phyloP scores from a whole-genome alignment of 2,329 filamentous ascomycete species.

The Hysterium pulicare region DNA sequence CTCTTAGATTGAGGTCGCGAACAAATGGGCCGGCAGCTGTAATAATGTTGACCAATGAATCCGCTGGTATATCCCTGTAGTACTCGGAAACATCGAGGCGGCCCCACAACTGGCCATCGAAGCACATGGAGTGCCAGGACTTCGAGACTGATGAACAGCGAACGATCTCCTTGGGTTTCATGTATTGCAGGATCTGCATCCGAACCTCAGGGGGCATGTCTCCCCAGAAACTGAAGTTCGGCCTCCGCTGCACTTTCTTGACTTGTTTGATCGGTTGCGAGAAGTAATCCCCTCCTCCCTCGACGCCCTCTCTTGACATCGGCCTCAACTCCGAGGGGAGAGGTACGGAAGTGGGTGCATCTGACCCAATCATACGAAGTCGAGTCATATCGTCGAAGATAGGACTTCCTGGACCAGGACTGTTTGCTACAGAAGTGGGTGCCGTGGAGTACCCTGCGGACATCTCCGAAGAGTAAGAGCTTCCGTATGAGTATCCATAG shows the following conservation, averaged over 20 bases:
- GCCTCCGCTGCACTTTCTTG: conserved; percentile 34
- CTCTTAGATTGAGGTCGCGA: conserved; percentile 82
- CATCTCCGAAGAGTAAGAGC: conserved; percentile 55
- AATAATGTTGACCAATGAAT: conserved; percentile 81
- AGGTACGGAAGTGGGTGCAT: conserved; percentile 54
- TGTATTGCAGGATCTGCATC: conserved; percentile 70
- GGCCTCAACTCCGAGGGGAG: conserved; percentile 63
- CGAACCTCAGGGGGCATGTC: conserved; percentile 79
- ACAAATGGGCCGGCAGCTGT: conserved; percentile 83
- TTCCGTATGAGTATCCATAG: conserved; percentile 53
- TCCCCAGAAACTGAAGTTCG: conserved; percentile 68
- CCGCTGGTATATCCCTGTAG: conserved; percentile 80
- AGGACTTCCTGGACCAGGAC: conserved; percentile 45
- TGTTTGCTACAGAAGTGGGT: conserved; percentile 51
- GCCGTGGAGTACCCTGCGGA: conserved; percentile 55
- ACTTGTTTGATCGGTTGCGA: conserved; percentile 35
- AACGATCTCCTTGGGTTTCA: conserved; percentile 78
- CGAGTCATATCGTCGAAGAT: conserved; percentile 53
- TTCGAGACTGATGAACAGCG: conserved; percentile 73
- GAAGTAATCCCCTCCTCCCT: conserved; percentile 47
- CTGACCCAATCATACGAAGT: conserved; percentile 53
- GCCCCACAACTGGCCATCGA: conserved; percentile 92
- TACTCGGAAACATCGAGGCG: conserved; percentile 79
- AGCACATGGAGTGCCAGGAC: conserved; percentile 77
- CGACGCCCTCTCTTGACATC: conserved; percentile 39